phyloP scores from a whole-genome alignment of 768 basidiomycete species.

The Tulasnella sp. region DNA sequence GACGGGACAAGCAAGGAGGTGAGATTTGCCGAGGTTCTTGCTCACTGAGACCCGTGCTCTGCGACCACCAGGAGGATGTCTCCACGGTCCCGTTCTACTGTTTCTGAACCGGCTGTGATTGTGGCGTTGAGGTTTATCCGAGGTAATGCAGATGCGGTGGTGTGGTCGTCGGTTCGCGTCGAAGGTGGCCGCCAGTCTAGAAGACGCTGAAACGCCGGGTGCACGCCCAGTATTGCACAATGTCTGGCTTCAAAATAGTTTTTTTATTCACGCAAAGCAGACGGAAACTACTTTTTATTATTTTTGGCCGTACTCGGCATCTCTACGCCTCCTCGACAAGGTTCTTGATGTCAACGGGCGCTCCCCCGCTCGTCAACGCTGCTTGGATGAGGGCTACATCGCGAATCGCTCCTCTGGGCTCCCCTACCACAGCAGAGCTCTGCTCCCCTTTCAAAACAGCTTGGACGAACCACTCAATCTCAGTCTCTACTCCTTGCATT shows the following conservation, averaged over 20 bases:
- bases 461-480: slow-evolving; percentile 57
- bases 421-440: slow-evolving; percentile 43
- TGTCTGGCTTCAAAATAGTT: not conserved
- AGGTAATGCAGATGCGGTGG: not conserved
- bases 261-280: not conserved
- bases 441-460: slow-evolving; percentile 48
- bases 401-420: slow-evolving; percentile 57
- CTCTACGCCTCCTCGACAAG: slow-evolving; percentile 30
- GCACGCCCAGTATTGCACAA: not conserved
- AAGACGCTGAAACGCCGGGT: not conserved
- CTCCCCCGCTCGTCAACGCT: slow-evolving; percentile 61
- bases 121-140: not conserved
- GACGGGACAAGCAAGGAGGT: not conserved
- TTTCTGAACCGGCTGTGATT: not conserved
- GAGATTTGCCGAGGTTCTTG: not conserved
- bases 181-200: not conserved
- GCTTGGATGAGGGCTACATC: slow-evolving; percentile 82
- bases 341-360: slow-evolving; percentile 51
- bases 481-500: slow-evolving; percentile 49
- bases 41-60: not conserved
- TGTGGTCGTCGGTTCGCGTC: not conserved
- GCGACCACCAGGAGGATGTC: not conserved
- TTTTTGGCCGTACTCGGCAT: not conserved
- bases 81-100: not conserved
- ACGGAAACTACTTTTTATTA: not conserved